phyloP scores from a whole-genome alignment of 352 stramenopile species.

The Discostella stelligera region DNA sequence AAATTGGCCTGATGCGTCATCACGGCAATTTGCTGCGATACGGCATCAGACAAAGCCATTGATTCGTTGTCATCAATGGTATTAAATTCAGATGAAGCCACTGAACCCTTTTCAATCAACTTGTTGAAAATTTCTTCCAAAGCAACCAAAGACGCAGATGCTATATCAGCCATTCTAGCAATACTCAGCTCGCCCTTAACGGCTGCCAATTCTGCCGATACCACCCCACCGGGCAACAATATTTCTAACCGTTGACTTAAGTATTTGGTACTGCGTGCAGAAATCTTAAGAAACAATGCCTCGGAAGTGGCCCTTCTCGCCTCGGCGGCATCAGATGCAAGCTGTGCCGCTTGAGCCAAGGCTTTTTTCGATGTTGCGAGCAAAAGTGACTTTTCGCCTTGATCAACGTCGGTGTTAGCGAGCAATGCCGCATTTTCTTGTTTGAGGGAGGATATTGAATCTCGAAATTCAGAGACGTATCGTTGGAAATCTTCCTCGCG shows the following conservation, averaged over 20 bases:
- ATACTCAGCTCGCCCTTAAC: constrained; percentile 77
- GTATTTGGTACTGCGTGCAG: constrained; percentile 57
- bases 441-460: constrained; percentile 68
- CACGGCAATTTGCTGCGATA: constrained; percentile 60
- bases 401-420: constrained; percentile 60
- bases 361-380: constrained; percentile 75
- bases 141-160: constrained; percentile 57
- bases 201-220: constrained; percentile 63
- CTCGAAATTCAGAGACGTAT: constrained; percentile 78
- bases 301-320: constrained; percentile 66
- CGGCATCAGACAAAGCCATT: constrained; percentile 61
- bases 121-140: constrained; percentile 68
- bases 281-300: constrained; percentile 64
- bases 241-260: constrained; percentile 64
- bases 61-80: constrained; percentile 23
- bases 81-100: constrained; percentile 48
- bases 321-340: constrained; percentile 68
- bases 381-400: constrained; percentile 70
- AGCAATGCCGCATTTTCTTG: constrained; percentile 75
- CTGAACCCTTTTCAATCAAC: constrained; percentile 46
- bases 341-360: constrained; percentile 65
- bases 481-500: constrained; percentile 80
- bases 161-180: constrained; percentile 72
- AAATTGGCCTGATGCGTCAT: constrained; percentile 77
- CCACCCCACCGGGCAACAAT: constrained; percentile 63